Base-by-base conservation (phyloP, 2,329 filamentous ascomycete species). In the Celoporthe dispersa region DNA sequence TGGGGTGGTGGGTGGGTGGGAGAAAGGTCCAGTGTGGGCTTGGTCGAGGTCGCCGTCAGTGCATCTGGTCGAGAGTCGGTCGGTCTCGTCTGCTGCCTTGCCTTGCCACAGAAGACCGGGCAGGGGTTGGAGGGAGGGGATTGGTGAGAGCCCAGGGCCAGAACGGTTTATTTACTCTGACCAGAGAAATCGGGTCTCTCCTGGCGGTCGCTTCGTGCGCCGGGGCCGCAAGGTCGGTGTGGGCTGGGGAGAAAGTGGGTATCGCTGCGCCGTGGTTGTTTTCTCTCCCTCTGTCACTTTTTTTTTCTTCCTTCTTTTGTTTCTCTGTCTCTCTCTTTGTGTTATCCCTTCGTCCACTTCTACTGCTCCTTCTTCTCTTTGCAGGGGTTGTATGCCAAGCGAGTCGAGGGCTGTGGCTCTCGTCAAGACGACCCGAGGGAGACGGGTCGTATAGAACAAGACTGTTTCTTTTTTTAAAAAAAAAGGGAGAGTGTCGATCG, bases 191-290 rank as follows among this genome's bases (percentile, higher is more conserved):
- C 37, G 37, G 57, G 55, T 67, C 63, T 70, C 70, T 71, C 68
- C 68, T 70, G 70, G 63, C 64, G 66, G 70, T 66, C 65, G 62
- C 65, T 55, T 70, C 68, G 31, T n/a, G 39, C 55, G 69, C 67
- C 66, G 57, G 69, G 66, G 69, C 68, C 62, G 64, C 67, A 68
- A 71, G 68, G 68, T 59, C 70, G 65, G 68, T 68, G 70, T 71
- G 70, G 66, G 64, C 61, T 71, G 61, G 60, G 67, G 61, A 66
- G 65, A 39, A 61, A 51, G 66, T 67, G 66, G 66, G 66, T 67
- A 67, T 48, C 39, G 60, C n/a, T 16, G 19, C n/a, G 39, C 53
- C 65, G 55, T 67, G 53, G 64, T 35, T 66, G 64, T 7, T 48
- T 37, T 22, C 44, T 59, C 31, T 51, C 41, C 59, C 57, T 68